Percentiles rank a stretch among this genome's conserved stretches.
phyloP scores from a whole-genome alignment of 129 eudicot genomes.

The Daucus carota region DH1_v3.0 NC_030383.2:797501-798000 shows the following conservation, averaged over 20 bases:
- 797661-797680: background rate
- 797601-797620: too few species aligned
- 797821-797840: background rate
- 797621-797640: too few species aligned
- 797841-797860: conserved; percentile 4
- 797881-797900: too few species aligned
- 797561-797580: too few species aligned
- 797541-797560: too few species aligned
- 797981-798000: conserved; percentile 10
- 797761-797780: background rate
- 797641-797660: too few species aligned
- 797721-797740: too few species aligned
- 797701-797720: conserved; percentile 3
- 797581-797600: too few species aligned
- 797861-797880: conserved; percentile 10
- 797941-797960: background rate
- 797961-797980: background rate
- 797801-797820: conserved; percentile 7
- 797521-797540: too few species aligned
- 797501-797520: too few species aligned
- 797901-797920: too few species aligned
- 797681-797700: background rate
- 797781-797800: conserved; percentile 9
- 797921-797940: too few species aligned
- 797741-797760: conserved; percentile 11